Evolutionary conservation across 768 basidiomycete species (phyloP), one percentile per base, ranked within the genome.

Genomic region (Tricholomella constricta): DNA sequence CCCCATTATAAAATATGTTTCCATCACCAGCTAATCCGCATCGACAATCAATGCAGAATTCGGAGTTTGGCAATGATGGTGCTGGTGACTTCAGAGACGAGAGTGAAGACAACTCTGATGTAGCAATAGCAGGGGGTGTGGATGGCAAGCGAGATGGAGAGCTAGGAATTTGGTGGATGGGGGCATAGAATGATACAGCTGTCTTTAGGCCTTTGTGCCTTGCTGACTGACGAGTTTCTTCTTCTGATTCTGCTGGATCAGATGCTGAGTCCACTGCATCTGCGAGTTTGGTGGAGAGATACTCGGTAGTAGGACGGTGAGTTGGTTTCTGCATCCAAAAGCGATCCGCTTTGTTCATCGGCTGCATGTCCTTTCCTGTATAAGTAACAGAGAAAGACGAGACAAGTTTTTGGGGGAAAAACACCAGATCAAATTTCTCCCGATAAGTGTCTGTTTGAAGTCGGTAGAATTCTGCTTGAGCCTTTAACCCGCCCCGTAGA

Each of bases 401-500:
- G 9, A 45, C 22, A 7, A 60, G 44, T n/a, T 25, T 48, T 4
- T n/a, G 9, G 19, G 22, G 12, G 1, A 56, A 45, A 23, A 63
- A 45, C 1, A 19, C 11, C 2, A 65, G 29, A 20, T 55, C 41
- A 20, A 53, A 26, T 17, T 32, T 2, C 15, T 19, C 17, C 5
- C 17, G 20, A 20, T 38, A 26, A 14, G 23, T n/a, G 10, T 5
- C 12, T 12, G 31, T 43, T 25, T 53, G 57, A 9, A 41, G 15
- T 17, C 55, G n/a, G 27, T 44, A 62, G 17, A 63, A 63, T 43
- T 20, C 15, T 15, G 49, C 17, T 43, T 66, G 65, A 0, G 60
- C 58, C 8, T 31, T 7, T 7, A 51, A 7, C 1, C 63, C 65
- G 11, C 62, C 63, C 22, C 51, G 48, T 20, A 66, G 54, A 31